Conservation (phyloP, 257 asterid species). For the Capsicum chinense region DNA sequence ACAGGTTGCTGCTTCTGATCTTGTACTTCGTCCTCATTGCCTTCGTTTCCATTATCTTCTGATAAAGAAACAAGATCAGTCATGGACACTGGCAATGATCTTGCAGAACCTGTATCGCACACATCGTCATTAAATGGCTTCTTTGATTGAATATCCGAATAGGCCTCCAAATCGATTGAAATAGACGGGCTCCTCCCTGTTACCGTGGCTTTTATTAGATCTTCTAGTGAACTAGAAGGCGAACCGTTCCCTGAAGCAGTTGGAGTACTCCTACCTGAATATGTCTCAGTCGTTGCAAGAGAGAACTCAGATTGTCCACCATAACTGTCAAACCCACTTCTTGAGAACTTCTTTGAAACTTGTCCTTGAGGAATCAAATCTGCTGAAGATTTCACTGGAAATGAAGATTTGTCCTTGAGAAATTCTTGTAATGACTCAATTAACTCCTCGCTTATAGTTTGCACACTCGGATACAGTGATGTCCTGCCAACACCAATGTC, state of each 20-base stretch:
- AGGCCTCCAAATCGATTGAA: slow-evolving; percentile 76
- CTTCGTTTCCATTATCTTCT: slow-evolving; percentile 26
- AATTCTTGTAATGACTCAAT: slow-evolving; percentile 73
- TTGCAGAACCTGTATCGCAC: slow-evolving; percentile 59
- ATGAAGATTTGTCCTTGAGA: slow-evolving; percentile 79
- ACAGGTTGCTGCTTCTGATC: neutral
- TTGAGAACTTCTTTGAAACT: slow-evolving; percentile 23
- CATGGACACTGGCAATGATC: slow-evolving; percentile 60
- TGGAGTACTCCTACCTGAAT: slow-evolving; percentile 35
- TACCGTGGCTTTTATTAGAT: slow-evolving; percentile 67
- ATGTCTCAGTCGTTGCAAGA: slow-evolving; percentile 40
- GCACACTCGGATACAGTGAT: slow-evolving; percentile 74
- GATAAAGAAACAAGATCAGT: slow-evolving; percentile 63
- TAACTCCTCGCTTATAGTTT: slow-evolving; percentile 61
- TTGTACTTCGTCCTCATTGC: neutral
- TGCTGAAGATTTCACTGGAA: slow-evolving; percentile 37
- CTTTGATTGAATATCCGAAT: slow-evolving; percentile 40
- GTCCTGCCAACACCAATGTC: slow-evolving; percentile 66
- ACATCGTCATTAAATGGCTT: slow-evolving; percentile 36
- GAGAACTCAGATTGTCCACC: slow-evolving; percentile 60
- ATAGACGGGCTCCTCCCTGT: slow-evolving; percentile 54
- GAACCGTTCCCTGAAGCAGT: slow-evolving; percentile 52
- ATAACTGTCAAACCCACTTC: slow-evolving; percentile 39
- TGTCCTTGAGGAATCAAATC: slow-evolving; percentile 37
- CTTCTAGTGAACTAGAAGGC: slow-evolving; percentile 65